Conservation (phyloP, 768 basidiomycete genomes). For the Boletus huronensis region DNA sequence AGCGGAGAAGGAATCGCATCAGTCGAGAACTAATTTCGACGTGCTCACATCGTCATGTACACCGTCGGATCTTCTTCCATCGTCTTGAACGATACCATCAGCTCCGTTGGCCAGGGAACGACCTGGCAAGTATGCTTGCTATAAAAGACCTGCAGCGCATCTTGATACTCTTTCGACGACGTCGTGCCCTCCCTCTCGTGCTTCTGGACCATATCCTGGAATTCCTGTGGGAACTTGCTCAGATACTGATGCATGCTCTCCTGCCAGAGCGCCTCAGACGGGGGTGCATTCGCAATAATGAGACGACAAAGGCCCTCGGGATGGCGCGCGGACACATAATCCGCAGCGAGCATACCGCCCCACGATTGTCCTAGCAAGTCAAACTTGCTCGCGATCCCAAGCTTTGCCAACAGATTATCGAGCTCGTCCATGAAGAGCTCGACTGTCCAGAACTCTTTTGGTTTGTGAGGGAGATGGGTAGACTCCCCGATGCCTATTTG, state of each 20-base stretch:
- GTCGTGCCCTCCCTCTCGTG: slow-evolving; percentile 33
- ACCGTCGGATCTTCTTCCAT: slow-evolving; percentile 33
- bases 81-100: slow-evolving; percentile 22
- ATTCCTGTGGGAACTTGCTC: slow-evolving; percentile 26
- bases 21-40: accelerated
- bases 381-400: slow-evolving; percentile 39
- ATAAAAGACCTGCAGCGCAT: slow-evolving; percentile 26
- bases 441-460: slow-evolving; percentile 40
- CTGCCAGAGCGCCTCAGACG: slow-evolving; percentile 25
- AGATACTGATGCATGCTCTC: slow-evolving; percentile 21
- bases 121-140: slow-evolving; percentile 32
- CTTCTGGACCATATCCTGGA: slow-evolving; percentile 22
- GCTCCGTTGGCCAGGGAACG: slow-evolving; percentile 31
- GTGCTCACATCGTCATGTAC: slow-evolving; percentile 30
- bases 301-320: slow-evolving; percentile 38
- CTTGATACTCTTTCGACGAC: slow-evolving; percentile 30
- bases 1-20: not conserved
- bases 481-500: slow-evolving; percentile 44
- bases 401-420: slow-evolving; percentile 40
- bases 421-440: slow-evolving; percentile 53
- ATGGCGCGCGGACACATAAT: slow-evolving; percentile 36
- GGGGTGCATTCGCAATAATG: slow-evolving; percentile 31
- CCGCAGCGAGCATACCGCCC: slow-evolving; percentile 48
- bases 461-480: slow-evolving; percentile 39
- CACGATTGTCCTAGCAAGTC: slow-evolving; percentile 52